Conservation (phyloP, 768 basidiomycete genomes). For the Boletus vinaceobasis region DNA sequence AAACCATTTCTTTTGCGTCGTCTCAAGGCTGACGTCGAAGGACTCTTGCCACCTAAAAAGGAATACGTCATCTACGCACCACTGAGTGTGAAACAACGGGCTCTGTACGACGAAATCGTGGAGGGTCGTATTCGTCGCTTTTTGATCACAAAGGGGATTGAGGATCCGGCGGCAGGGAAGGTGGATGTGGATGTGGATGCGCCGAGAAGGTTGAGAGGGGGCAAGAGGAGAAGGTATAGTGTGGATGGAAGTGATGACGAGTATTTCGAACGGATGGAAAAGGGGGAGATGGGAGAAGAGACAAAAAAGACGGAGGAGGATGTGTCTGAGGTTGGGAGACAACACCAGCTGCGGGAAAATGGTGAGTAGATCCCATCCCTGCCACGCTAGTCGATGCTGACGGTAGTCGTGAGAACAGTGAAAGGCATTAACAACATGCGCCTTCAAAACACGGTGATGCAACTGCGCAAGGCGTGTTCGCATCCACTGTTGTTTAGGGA, state of each 20-base stretch:
- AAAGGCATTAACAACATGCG: conserved; percentile 89
- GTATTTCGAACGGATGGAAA: conserved; percentile 61
- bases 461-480: conserved; percentile 92
- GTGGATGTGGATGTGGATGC: conserved; percentile 30
- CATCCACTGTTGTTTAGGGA: conserved; percentile 86
- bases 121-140: conserved; percentile 67
- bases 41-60: conserved; percentile 82
- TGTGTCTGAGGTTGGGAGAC: conserved; percentile 50
- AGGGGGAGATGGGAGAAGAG: conserved; percentile 39
- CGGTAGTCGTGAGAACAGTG: conserved; percentile 40
- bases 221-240: conserved; percentile 46
- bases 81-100: conserved; percentile 75
- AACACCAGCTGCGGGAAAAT: conserved; percentile 56
- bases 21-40: conserved; percentile 84
- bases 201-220: conserved; percentile 34
- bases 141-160: conserved; percentile 40
- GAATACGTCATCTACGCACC: conserved; percentile 95
- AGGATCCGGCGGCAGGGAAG: conserved; percentile 16
- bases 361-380: conserved; percentile 40
- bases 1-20: conserved; percentile 94
- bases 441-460: conserved; percentile 95
- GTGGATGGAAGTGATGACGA: conserved; percentile 59
- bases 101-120: conserved; percentile 79
- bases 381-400: not conserved
- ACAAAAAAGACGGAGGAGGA: conserved; percentile 43